Conservation (phyloP, 192 early-diverging fungal species). For the Coemansia sp. region DNA sequence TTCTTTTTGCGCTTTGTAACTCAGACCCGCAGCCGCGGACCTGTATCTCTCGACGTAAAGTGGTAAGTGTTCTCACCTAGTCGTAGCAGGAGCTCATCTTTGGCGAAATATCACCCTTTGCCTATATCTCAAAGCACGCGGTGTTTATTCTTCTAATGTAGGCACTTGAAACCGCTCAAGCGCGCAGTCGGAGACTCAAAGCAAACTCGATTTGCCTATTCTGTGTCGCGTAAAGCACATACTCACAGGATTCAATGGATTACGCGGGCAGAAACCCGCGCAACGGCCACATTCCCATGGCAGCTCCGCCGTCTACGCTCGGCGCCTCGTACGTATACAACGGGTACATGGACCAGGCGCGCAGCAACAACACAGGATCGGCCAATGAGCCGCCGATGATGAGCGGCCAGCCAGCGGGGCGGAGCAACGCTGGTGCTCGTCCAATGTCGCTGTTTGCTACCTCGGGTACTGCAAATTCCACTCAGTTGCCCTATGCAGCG, state of each 20-base stretch:
- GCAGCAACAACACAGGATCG: constrained; percentile 2
- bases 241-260: constrained; percentile 19
- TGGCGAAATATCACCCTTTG: no score
- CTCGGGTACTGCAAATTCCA: not conserved
- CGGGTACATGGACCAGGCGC: constrained; percentile 26
- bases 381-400: constrained; percentile 9
- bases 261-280: constrained; percentile 18
- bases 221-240: not conserved
- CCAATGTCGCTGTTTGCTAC: constrained; percentile 28
- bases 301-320: constrained; percentile 12
- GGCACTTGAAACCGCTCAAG: not conserved
- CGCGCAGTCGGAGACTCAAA: not conserved
- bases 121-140: not conserved
- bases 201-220: not conserved
- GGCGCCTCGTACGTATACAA: constrained; percentile 27
- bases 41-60: not conserved
- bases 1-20: not conserved
- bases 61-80: not conserved
- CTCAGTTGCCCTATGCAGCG: constrained; percentile 9
- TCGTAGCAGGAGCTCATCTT: not conserved
- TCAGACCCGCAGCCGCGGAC: not conserved
- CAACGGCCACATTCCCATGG: constrained; percentile 33
- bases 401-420: constrained; percentile 21
- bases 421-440: constrained; percentile 13
- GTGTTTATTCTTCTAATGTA: not conserved